Evolutionary conservation across 2,329 filamentous ascomycete species (phyloP).

Genomic region (Clarireedia monteithiana): DNA sequence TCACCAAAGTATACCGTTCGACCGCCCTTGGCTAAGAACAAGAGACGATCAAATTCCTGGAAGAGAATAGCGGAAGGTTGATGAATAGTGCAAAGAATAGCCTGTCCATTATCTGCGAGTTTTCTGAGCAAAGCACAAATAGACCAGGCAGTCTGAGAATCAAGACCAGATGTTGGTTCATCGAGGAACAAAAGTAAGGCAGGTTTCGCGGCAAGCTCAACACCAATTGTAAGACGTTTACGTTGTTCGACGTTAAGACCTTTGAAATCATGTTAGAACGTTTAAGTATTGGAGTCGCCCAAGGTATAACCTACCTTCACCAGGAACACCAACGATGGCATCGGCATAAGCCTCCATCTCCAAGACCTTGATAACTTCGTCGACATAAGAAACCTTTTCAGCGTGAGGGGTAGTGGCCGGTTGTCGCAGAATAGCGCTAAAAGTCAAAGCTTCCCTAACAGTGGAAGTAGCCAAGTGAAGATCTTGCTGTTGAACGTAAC

Average conservation of each 20-base stretch:
- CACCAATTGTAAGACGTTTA: slow-evolving; percentile 82
- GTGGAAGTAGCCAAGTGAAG: slow-evolving; percentile 78
- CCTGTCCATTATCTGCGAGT: slow-evolving; percentile 79
- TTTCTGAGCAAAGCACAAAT: slow-evolving; percentile 85
- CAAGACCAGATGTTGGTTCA: slow-evolving; percentile 89
- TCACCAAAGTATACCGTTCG: slow-evolving; percentile 76
- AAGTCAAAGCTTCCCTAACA: slow-evolving; percentile 79
- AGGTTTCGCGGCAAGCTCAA: slow-evolving; percentile 88
- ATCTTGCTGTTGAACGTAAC: slow-evolving; percentile 68
- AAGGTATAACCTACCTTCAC: slow-evolving; percentile 46
- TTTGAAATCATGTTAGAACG: not conserved
- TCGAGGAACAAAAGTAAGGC: slow-evolving; percentile 86
- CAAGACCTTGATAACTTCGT: slow-evolving; percentile 82
- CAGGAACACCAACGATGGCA: slow-evolving; percentile 82
- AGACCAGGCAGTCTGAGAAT: slow-evolving; percentile 89
- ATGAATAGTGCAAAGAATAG: slow-evolving; percentile 94
- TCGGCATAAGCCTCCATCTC: slow-evolving; percentile 89
- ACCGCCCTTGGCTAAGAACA: slow-evolving; percentile 71
- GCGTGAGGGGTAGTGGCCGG: slow-evolving; percentile 61
- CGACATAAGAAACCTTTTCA: slow-evolving; percentile 82
- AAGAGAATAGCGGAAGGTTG: slow-evolving; percentile 95
- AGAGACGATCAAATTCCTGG: slow-evolving; percentile 76
- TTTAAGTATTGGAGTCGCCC: not conserved
- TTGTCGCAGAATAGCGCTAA: slow-evolving; percentile 79
- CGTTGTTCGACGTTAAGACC: slow-evolving; percentile 63